A percentile compares a stretch with the other conserved stretches of the same genome.
Evolutionary conservation across 2,329 filamentous ascomycete genomes (phyloP).

Genomic region (Graphium sp.): DNA sequence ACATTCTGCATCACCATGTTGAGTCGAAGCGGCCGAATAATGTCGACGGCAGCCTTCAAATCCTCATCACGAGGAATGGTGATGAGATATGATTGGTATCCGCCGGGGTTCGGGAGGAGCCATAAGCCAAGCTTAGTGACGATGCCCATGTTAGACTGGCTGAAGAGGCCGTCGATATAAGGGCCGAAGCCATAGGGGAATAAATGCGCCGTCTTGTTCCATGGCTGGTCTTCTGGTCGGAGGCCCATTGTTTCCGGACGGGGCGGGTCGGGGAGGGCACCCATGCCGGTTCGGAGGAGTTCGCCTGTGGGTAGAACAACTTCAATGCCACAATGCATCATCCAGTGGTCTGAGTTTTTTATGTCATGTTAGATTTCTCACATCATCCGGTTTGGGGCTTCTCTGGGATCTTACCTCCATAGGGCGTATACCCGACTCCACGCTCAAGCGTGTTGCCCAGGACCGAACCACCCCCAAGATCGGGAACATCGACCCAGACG

Average conservation of each 20-base stretch:
- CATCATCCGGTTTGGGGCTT: neutral
- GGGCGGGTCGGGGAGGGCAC: conserved; percentile 19
- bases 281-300: conserved; percentile 27
- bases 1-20: conserved; percentile 23
- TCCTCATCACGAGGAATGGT: conserved; percentile 19
- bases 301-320: conserved; percentile 26
- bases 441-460: conserved; percentile 27
- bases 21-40: conserved; percentile 14
- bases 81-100: conserved; percentile 19
- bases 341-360: conserved; percentile 12
- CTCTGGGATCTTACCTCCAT: conserved; percentile 11
- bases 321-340: conserved; percentile 22
- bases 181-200: conserved; percentile 22
- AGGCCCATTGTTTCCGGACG: conserved; percentile 16
- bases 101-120: conserved; percentile 16
- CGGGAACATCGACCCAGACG: conserved; percentile 24
- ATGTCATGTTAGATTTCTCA: neutral
- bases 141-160: conserved; percentile 32
- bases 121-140: conserved; percentile 35
- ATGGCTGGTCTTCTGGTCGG: conserved; percentile 11
- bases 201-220: conserved; percentile 14
- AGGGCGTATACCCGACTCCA: conserved; percentile 26
- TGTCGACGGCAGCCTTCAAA: conserved; percentile 16
- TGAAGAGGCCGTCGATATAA: conserved; percentile 26
- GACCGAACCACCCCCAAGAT: conserved; percentile 22